Evolutionary conservation across 192 early-diverging fungal genomes (phyloP).

Genomic region (Coemansia furcata): DNA sequence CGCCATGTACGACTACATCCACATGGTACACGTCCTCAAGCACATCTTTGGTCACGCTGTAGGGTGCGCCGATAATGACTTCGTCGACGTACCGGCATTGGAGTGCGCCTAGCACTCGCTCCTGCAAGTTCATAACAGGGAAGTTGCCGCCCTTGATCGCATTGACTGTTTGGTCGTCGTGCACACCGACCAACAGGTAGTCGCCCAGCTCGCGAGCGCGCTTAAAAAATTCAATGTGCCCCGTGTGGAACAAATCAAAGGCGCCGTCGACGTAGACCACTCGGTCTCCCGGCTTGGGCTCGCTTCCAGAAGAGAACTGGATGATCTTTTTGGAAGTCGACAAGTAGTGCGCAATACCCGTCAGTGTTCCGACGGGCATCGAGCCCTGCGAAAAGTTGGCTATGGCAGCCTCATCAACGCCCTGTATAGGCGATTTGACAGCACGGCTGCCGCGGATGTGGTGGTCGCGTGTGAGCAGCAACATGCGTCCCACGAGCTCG

Average conservation of each 20-base stretch:
- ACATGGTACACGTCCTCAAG: conserved; percentile 85
- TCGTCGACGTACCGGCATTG: conserved; percentile 93
- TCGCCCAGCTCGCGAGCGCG: conserved; percentile 81
- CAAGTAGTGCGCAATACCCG: conserved; percentile 81
- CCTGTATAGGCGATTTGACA: conserved; percentile 59
- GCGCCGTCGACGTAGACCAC: conserved; percentile 95
- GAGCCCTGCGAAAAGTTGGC: conserved; percentile 47
- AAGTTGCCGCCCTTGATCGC: conserved; percentile 82
- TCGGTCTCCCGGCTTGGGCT: conserved; percentile 72
- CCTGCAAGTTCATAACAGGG: conserved; percentile 94
- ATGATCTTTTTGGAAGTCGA: conserved; percentile 84
- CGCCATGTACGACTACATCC: conserved; percentile 75
- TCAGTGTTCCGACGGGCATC: conserved; percentile 36
- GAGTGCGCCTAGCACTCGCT: conserved; percentile 89
- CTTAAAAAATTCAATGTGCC: conserved; percentile 93
- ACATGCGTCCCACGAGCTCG: conserved; percentile 93
- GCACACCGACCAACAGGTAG: conserved; percentile 91
- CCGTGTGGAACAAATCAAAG: conserved; percentile 94
- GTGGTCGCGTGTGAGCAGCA: conserved; percentile 87
- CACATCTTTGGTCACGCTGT: conserved; percentile 82
- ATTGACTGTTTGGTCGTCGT: conserved; percentile 90
- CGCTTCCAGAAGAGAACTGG: conserved; percentile 83
- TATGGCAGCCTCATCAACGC: conserved; percentile 43
- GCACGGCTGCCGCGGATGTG: conserved; percentile 63
- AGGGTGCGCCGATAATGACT: conserved; percentile 91